phyloP scores from a whole-genome alignment of 2,329 filamentous ascomycete species.

The Zopfia rhizophila region DNA sequence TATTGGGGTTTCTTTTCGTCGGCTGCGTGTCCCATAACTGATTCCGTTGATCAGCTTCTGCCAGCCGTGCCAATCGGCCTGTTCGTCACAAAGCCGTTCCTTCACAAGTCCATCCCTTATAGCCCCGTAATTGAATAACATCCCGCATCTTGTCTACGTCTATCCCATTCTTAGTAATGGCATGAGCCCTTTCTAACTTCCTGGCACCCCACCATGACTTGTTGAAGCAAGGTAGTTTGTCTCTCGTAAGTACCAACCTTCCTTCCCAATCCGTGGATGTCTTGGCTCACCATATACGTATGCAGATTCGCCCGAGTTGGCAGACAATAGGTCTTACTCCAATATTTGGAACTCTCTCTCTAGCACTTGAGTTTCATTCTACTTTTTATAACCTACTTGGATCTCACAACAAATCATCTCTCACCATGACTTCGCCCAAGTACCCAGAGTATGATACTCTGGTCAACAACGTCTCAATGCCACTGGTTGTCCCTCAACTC shows the following conservation, averaged over 20 bases:
- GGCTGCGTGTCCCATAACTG: slow-evolving; percentile 42
- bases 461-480: slow-evolving; percentile 35
- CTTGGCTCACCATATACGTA: slow-evolving; percentile 53
- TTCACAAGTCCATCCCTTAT: slow-evolving; percentile 45
- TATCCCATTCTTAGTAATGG: slow-evolving; percentile 42
- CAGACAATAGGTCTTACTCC: slow-evolving; percentile 28
- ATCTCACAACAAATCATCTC: slow-evolving; percentile 13
- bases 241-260: slow-evolving; percentile 42
- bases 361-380: slow-evolving; percentile 16
- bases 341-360: slow-evolving; percentile 31
- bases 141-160: slow-evolving; percentile 47
- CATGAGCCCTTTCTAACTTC: slow-evolving; percentile 39
- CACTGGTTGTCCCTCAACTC: slow-evolving; percentile 39
- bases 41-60: slow-evolving; percentile 44
- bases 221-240: slow-evolving; percentile 38
- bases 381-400: slow-evolving; percentile 10
- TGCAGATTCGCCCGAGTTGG: slow-evolving; percentile 37
- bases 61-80: slow-evolving; percentile 52
- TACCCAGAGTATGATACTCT: slow-evolving; percentile 26
- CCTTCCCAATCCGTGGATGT: slow-evolving; percentile 47
- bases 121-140: slow-evolving; percentile 43
- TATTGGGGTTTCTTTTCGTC: slow-evolving; percentile 47
- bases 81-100: slow-evolving; percentile 48
- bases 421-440: slow-evolving; percentile 29
- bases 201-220: slow-evolving; percentile 46